A percentile compares a stretch with the other conserved stretches of the same genome.
phyloP scores from a whole-genome alignment of 2,329 filamentous ascomycete species.

The Phaeosphaeria sp. region DNA sequence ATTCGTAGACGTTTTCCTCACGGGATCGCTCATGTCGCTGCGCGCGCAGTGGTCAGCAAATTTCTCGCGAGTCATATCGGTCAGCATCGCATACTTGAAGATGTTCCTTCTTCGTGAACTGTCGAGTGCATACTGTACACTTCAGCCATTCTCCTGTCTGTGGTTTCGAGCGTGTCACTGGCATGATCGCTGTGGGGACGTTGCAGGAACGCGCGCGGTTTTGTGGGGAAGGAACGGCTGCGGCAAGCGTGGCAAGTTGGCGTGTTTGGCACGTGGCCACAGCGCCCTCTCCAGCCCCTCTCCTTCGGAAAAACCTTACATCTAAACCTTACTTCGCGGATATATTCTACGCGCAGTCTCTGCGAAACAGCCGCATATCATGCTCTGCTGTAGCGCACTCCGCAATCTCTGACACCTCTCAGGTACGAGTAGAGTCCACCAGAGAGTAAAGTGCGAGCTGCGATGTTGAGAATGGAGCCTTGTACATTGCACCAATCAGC shows the following conservation, averaged over 20 bases:
- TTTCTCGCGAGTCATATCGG: neutral
- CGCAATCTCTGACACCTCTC: too few relatives aligned
- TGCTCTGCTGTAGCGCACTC: too few relatives aligned
- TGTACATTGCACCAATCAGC: too few relatives aligned
- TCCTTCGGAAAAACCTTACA: neutral
- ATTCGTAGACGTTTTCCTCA: neutral
- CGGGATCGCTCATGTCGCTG: conserved; percentile 1
- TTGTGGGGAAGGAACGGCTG: neutral
- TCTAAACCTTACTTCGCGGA: neutral
- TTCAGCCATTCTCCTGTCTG: neutral
- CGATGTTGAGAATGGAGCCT: too few relatives aligned
- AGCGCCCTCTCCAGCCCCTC: neutral
- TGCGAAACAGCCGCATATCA: too few relatives aligned
- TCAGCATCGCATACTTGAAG: neutral
- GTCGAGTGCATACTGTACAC: neutral
- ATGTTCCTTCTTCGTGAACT: neutral
- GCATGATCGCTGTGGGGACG: conserved; percentile 1
- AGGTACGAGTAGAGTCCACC: too few relatives aligned
- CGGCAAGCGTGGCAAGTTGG: neutral
- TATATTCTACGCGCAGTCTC: neutral
- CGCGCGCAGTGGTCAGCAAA: neutral
- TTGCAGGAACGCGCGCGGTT: neutral
- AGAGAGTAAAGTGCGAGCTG: too few relatives aligned
- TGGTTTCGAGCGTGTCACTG: neutral
- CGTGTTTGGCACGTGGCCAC: neutral